Conservation (phyloP, 495 filamentous ascomycete genomes). For the Neurospora sp. region DNA sequence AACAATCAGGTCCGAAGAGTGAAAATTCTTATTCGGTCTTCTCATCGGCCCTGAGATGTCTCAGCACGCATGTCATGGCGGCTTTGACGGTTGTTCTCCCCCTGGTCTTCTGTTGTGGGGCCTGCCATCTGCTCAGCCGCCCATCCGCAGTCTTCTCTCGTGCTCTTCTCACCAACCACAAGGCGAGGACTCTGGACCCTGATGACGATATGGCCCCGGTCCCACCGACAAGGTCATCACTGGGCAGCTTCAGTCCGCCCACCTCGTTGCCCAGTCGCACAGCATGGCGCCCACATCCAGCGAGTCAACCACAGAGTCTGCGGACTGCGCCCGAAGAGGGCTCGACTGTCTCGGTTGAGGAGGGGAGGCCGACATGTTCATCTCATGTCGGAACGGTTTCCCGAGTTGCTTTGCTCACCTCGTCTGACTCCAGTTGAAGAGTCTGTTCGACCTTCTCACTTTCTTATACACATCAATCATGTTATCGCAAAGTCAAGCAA, state of each 20-base stretch:
- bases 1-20: neutral
- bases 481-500: neutral
- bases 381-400: neutral
- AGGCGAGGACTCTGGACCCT: neutral
- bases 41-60: neutral
- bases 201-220: conserved; percentile 21
- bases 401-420: neutral
- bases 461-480: neutral
- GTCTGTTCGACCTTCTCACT: neutral
- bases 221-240: conserved; percentile 9
- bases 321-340: neutral
- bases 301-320: neutral
- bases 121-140: neutral
- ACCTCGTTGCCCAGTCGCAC: neutral
- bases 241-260: neutral
- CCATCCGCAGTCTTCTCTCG: neutral
- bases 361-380: neutral
- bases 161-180: neutral
- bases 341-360: neutral
- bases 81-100: neutral
- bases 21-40: neutral
- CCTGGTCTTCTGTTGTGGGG: neutral
- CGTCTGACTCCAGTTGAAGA: neutral
- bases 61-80: neutral
- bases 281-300: neutral